A percentile compares a stretch with the other conserved stretches of the same genome.
These are phyloP conservation scores for Colletotrichum sp. DNA, from an alignment of 2,329 filamentous ascomycete genomes.

Conservation along the genomic window DNA sequence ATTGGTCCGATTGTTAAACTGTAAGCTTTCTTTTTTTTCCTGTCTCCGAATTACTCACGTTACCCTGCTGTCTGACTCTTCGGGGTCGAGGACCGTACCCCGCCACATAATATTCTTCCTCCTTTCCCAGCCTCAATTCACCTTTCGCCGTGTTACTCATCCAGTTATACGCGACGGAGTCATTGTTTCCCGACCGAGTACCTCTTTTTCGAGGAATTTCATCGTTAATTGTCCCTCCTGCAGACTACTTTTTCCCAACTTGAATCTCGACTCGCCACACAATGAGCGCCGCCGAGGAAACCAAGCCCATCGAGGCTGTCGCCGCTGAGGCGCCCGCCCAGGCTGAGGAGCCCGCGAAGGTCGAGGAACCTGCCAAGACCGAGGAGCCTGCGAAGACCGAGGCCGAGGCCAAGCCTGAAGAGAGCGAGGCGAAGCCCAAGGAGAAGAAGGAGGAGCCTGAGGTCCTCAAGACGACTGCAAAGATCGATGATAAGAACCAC, in stretches of 20 bases:
- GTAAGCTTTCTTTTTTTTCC: background rate
- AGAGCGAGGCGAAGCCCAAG: constrained; percentile 24
- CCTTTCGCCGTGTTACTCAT: background rate
- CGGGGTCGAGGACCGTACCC: constrained; percentile 4
- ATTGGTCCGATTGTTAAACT: background rate
- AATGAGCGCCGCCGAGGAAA: constrained; percentile 46
- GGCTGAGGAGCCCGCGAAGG: constrained; percentile 28
- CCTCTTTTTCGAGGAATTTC: background rate
- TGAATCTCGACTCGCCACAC: constrained; percentile 14
- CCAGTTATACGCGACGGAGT: background rate
- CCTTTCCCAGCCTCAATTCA: background rate
- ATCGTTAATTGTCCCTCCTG: background rate
- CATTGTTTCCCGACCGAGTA: background rate
- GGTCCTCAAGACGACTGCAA: constrained; percentile 51
- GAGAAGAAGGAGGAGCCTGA: constrained; percentile 24
- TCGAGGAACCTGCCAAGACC: constrained; percentile 27
- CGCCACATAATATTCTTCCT: constrained; percentile 9
- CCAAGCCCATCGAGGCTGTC: constrained; percentile 44
- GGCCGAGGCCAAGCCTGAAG: constrained; percentile 27
- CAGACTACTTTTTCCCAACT: background rate
- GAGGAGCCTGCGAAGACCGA: constrained; percentile 29
- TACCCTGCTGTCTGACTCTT: background rate
- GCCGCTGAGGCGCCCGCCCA: constrained; percentile 26
- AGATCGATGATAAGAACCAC: constrained; percentile 41
- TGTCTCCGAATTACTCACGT: constrained; percentile 14